Evolutionary conservation across 2,329 filamentous ascomycete genomes (phyloP).

Genomic region (Penicillium frequentans): DNA sequence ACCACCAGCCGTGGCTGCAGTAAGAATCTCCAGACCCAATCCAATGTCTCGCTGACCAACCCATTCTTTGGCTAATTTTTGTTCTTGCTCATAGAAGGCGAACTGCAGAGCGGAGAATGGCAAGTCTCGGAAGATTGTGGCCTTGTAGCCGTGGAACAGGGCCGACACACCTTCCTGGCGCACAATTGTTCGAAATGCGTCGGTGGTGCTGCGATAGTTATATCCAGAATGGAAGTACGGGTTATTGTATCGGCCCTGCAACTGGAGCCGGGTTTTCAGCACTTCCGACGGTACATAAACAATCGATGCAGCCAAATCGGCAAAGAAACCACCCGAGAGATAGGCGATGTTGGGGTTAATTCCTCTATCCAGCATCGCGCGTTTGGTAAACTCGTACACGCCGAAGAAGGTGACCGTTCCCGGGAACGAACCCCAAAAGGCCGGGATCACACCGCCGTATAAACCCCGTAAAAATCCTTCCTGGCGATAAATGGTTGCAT

Average conservation of each 20-base stretch:
- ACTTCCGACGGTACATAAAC: conserved; percentile 98
- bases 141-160: conserved; percentile 95
- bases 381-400: conserved; percentile 93
- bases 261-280: conserved; percentile 91
- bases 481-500: conserved; percentile 88
- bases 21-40: conserved; percentile 78
- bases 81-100: conserved; percentile 96
- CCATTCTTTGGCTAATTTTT: conserved; percentile 75
- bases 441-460: conserved; percentile 91
- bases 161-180: conserved; percentile 78
- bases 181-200: conserved; percentile 84
- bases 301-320: conserved; percentile 86
- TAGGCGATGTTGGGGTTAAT: conserved; percentile 82
- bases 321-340: conserved; percentile 82
- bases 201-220: conserved; percentile 83
- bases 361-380: conserved; percentile 80
- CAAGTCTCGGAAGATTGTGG: conserved; percentile 88
- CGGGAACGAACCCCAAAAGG: conserved; percentile 86
- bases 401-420: conserved; percentile 96
- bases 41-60: conserved; percentile 82
- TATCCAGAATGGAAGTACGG: conserved; percentile 92
- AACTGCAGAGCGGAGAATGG: conserved; percentile 97
- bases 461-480: conserved; percentile 83
- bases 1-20: conserved; percentile 84
- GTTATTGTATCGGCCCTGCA: conserved; percentile 94